Percentiles rank a stretch among this genome's conserved stretches.
Evolutionary conservation across 352 stramenopile genomes (phyloP).

Genomic region (Phytophthora melonis): DNA sequence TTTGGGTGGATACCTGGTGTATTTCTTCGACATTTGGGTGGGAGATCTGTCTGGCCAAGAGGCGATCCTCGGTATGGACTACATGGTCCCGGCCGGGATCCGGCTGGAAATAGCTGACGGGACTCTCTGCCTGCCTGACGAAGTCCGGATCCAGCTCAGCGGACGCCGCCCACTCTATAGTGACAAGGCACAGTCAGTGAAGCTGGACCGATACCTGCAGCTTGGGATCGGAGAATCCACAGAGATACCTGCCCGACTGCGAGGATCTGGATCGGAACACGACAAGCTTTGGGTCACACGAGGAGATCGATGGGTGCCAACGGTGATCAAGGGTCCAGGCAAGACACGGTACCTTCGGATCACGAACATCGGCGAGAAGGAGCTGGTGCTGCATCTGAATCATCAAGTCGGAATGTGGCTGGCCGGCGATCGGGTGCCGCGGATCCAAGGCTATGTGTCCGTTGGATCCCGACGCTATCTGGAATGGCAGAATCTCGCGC

Average conservation of each 20-base stretch:
- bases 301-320: conserved; percentile 8
- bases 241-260: too few relatives aligned
- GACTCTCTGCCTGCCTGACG: conserved; percentile 5
- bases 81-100: too few relatives aligned
- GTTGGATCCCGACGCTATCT: neutral
- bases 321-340: neutral
- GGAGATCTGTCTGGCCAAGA: too few relatives aligned
- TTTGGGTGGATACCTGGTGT: too few relatives aligned
- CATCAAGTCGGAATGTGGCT: conserved; percentile 10
- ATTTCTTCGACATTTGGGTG: too few relatives aligned
- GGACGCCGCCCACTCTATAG: too few relatives aligned
- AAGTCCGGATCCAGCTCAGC: conserved; percentile 15
- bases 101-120: too few relatives aligned
- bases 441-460: conserved; percentile 17
- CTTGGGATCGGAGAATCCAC: too few relatives aligned
- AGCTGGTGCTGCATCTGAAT: neutral
- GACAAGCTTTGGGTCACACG: conserved; percentile 20
- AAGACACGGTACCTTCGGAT: conserved; percentile 4
- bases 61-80: too few relatives aligned
- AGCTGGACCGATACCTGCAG: too few relatives aligned
- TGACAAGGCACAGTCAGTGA: too few relatives aligned
- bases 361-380: conserved; percentile 6
- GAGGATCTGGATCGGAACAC: neutral
- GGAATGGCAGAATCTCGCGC: conserved; percentile 25
- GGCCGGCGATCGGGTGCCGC: conserved; percentile 2